Conservation (phyloP, 2,329 filamentous ascomycete genomes). For the Colletotrichum tamarilloi region DNA sequence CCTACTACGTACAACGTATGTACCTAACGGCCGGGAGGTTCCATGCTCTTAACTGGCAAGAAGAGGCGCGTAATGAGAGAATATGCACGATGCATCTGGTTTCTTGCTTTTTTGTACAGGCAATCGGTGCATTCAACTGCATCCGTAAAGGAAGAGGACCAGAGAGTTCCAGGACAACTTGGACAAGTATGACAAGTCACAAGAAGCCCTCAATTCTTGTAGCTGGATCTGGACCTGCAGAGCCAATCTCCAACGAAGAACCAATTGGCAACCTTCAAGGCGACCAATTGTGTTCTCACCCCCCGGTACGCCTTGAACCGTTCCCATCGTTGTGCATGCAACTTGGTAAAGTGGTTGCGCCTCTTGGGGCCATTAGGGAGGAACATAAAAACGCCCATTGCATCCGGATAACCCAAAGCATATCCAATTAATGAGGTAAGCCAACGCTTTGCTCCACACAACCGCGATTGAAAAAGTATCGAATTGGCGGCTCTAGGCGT, state of each 20-base stretch:
- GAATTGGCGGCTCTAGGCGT: neutral
- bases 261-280: neutral
- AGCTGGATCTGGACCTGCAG: neutral
- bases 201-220: neutral
- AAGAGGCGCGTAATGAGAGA: neutral
- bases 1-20: neutral
- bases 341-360: slow-evolving; percentile 1
- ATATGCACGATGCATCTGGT: neutral
- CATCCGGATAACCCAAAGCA: neutral
- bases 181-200: neutral
- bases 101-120: neutral
- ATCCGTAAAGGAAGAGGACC: no score
- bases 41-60: neutral
- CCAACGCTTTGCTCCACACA: neutral
- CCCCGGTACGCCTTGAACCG: neutral
- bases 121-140: neutral
- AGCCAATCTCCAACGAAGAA: neutral
- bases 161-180: neutral
- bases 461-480: neutral
- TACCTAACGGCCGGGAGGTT: neutral
- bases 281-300: neutral
- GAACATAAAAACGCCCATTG: neutral
- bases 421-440: neutral
- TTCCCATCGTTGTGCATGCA: slow-evolving; percentile 17
- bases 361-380: neutral